These are phyloP conservation scores for Chaetoscypha palmicola DNA, from an alignment of 2,329 filamentous ascomycete genomes.

Conservation along the genomic window DNA sequence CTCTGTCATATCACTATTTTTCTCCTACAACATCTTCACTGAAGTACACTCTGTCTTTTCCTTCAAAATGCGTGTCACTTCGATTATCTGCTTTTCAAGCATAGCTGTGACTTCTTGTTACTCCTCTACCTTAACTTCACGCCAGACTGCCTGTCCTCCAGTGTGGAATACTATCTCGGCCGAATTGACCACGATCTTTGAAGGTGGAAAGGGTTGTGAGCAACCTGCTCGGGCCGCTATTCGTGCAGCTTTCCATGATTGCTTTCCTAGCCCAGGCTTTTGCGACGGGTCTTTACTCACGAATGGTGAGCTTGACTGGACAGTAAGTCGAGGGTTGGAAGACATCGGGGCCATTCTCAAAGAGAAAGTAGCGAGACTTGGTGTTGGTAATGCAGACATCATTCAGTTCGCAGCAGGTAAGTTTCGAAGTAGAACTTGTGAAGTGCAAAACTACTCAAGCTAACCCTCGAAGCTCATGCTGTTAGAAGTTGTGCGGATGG, in stretches of 20 bases:
- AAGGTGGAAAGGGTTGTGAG: not conserved
- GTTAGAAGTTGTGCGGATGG: constrained; percentile 1
- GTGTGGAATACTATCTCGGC: not conserved
- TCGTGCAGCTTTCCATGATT: constrained; percentile 3
- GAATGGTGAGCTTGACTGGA: not conserved
- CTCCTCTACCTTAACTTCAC: not conserved
- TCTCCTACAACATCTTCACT: too few species aligned
- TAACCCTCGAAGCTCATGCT: not conserved
- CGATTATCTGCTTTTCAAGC: not conserved
- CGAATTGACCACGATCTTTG: not conserved
- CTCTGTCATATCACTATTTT: too few species aligned
- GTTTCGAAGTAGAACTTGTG: not conserved
- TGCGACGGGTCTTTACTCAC: constrained; percentile 1
- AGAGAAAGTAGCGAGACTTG: not conserved
- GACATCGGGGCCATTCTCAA: not conserved
- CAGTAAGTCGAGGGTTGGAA: not conserved
- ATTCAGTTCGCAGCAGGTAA: constrained; percentile 3
- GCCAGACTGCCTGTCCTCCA: not conserved
- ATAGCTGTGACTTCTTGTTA: not conserved
- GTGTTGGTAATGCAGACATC: constrained; percentile 1
- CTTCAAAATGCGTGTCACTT: not conserved
- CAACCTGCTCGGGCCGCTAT: not conserved
- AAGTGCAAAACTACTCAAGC: not conserved
- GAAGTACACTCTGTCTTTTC: too few species aligned
- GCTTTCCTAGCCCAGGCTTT: not conserved